Base-by-base conservation (phyloP, 1,284 basidiomycete species). In the Rhizoctonia solani region DNA sequence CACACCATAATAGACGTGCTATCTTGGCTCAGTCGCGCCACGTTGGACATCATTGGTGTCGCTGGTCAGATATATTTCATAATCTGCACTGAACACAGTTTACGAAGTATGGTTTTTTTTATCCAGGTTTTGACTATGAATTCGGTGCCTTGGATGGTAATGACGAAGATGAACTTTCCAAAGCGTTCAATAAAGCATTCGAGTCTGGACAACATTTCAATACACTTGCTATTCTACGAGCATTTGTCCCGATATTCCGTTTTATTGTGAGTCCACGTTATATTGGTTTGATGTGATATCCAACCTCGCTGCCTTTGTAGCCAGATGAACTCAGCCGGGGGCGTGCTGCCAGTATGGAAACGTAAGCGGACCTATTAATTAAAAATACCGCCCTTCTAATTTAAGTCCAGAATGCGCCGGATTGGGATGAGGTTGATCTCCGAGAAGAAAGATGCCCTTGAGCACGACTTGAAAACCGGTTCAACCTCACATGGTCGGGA, bases 91-190 rank as follows among this genome's bases (percentile, higher is more conserved):
- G 19, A 29, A 14, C 50, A 67, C 70, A 72, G 70, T 71, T 80
- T 25, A 8, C 50, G 21, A 16, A 13, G 74, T 73, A 3, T 74
- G 75, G 46, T 72, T 74, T 4, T 79, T 78, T 0, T 71, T n/a
- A n/a, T n/a, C n/a, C n/a, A 80, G 42, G 79, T 79, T 66, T 73
- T 80, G 23, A 80, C 80, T 58, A 79, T 77, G 6, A 69, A 76
- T n/a, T 77, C 79, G 0, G 78, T 77, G 69, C 14, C 14, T 61
- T 68, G 2, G 25, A 42, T n/a, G 46, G 29, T 41, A 42, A 52
- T 8, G 58, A 61, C 27, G 32, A 47, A 19, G 42, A 41, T 29
- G 25, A 41, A 19, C 16, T 41, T 16, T 21, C 55, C 13, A 19
- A 9, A n/a, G 41, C 44, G 11, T 69, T 44, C 23, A 19, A 37